These are phyloP conservation scores for Nyssa sinensis DNA, from an alignment of 148 eudicot genomes.

Conservation along the genomic window DNA sequence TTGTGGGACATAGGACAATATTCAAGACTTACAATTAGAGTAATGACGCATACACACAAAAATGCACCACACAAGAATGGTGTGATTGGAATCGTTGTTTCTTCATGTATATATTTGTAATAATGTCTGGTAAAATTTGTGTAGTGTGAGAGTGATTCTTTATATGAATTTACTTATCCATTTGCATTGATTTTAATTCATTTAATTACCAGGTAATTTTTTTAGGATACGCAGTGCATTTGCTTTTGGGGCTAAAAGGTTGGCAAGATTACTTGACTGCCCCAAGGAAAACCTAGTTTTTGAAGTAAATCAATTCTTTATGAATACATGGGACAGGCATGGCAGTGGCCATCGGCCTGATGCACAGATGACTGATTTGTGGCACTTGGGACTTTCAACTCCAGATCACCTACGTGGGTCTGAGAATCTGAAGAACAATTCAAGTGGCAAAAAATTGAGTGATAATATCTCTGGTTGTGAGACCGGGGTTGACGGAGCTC, in stretches of 20 bases:
- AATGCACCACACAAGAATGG: too few species aligned
- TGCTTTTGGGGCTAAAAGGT: constrained; percentile 77
- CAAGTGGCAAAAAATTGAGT: constrained; percentile 26
- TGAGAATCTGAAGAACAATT: constrained; percentile 22
- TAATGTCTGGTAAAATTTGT: too few species aligned
- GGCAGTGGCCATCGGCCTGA: constrained; percentile 87
- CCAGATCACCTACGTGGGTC: constrained; percentile 24
- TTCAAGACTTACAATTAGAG: not conserved
- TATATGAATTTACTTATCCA: not conserved
- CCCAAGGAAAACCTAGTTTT: constrained; percentile 59
- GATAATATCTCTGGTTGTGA: constrained; percentile 27
- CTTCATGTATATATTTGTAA: too few species aligned
- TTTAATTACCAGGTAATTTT: constrained; percentile 63
- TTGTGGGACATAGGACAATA: not conserved
- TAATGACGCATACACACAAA: too few species aligned
- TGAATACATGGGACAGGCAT: constrained; percentile 93
- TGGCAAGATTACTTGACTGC: constrained; percentile 80
- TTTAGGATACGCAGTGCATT: constrained; percentile 96
- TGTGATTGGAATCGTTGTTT: too few species aligned
- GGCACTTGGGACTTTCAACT: constrained; percentile 24
- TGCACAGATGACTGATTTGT: constrained; percentile 44
- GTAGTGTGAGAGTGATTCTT: too few species aligned
- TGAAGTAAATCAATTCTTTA: constrained; percentile 80
- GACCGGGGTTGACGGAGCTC: constrained; percentile 29
- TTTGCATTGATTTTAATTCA: not conserved